Percentiles rank a stretch among this genome's conserved stretches.
phyloP scores from a whole-genome alignment of 2,329 filamentous ascomycete genomes.

The Exutisphaerella laricina region DNA sequence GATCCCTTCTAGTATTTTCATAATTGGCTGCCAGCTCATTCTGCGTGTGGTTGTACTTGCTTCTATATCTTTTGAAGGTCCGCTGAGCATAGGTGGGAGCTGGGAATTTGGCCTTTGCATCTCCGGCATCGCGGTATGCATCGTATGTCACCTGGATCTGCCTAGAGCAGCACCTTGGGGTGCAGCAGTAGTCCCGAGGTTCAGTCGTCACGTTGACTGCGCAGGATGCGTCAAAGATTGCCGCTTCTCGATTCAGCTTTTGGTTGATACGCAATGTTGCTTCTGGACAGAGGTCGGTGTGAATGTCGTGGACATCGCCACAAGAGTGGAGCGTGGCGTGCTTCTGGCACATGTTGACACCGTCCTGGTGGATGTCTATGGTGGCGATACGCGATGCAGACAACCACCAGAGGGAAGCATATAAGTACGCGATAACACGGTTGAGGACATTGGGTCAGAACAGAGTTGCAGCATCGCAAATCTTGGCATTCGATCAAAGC shows the following conservation, averaged over 20 bases:
- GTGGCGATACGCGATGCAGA: no score
- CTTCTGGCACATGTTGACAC: constrained; percentile 1
- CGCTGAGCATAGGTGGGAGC: neutral
- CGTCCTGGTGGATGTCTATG: no score
- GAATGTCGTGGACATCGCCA: neutral
- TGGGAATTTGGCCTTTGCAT: neutral
- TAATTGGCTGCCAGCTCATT: neutral
- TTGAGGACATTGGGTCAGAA: no score
- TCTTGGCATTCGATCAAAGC: no score
- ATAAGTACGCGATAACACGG: no score
- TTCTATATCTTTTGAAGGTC: neutral
- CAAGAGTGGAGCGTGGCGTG: neutral
- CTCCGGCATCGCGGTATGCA: neutral
- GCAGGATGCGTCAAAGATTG: neutral
- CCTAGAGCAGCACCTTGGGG: neutral
- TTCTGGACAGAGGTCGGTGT: neutral
- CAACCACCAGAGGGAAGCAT: no score
- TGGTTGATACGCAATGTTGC: neutral
- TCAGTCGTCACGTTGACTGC: neutral
- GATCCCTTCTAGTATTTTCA: neutral
- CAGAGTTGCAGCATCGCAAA: no score
- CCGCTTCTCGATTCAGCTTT: neutral
- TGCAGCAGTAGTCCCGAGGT: neutral
- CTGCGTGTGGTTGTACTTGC: neutral
- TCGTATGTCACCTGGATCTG: neutral